A percentile compares a stretch with the other conserved stretches of the same genome.
These are phyloP conservation scores for Trichocladium antarcticum DNA, from an alignment of 495 filamentous ascomycete genomes.

Conservation along the genomic window DNA sequence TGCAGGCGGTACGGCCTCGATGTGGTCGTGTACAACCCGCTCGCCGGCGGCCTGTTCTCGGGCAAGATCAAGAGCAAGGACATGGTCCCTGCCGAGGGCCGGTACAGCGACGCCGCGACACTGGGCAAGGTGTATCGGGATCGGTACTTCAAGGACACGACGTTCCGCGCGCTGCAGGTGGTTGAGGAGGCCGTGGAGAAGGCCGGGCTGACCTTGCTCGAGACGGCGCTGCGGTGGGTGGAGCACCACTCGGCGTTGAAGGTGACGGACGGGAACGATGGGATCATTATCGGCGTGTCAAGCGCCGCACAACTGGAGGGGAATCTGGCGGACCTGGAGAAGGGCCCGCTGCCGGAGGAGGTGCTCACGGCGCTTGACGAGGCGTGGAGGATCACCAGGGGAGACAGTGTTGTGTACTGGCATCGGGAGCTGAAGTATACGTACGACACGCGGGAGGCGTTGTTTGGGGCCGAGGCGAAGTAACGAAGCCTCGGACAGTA, in stretches of 20 bases:
- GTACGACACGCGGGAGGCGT: slow-evolving; percentile 57
- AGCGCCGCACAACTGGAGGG: slow-evolving; percentile 60
- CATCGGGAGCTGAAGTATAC: slow-evolving; percentile 63
- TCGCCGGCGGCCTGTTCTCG: slow-evolving; percentile 73
- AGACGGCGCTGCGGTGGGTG: slow-evolving; percentile 73
- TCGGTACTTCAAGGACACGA: slow-evolving; percentile 71
- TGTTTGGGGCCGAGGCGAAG: slow-evolving; percentile 42
- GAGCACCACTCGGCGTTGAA: slow-evolving; percentile 70
- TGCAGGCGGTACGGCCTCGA: slow-evolving; percentile 80
- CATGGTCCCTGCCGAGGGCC: slow-evolving; percentile 50
- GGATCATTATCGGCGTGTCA: slow-evolving; percentile 70
- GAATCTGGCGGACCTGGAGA: slow-evolving; percentile 70
- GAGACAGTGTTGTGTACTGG: slow-evolving; percentile 62
- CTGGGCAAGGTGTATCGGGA: slow-evolving; percentile 57
- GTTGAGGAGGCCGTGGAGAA: slow-evolving; percentile 66
- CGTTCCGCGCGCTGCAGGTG: slow-evolving; percentile 62
- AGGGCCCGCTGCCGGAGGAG: slow-evolving; percentile 78
- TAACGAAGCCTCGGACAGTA: no score
- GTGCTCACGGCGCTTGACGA: slow-evolving; percentile 70
- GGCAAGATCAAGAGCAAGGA: slow-evolving; percentile 73
- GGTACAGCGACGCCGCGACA: slow-evolving; percentile 49
- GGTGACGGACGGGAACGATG: slow-evolving; percentile 64
- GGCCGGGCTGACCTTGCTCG: slow-evolving; percentile 67
- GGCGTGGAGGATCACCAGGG: slow-evolving; percentile 58
- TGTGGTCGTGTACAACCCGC: slow-evolving; percentile 84